These are phyloP conservation scores for Calendula officinalis DNA, from an alignment of 129 eudicot species.

Conservation along the genomic window DNA sequence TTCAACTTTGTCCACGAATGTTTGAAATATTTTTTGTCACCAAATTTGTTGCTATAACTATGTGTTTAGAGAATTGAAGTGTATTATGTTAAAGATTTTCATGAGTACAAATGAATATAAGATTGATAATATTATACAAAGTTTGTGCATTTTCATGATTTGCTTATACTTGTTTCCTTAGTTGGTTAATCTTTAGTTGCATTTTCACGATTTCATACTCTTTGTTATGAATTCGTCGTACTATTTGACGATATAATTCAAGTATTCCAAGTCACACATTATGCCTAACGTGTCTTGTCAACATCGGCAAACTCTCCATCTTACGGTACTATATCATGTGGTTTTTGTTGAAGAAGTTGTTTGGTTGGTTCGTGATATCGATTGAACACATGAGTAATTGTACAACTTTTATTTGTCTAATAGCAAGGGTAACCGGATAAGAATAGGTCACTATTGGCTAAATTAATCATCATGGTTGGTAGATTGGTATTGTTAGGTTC, in stretches of 20 bases:
- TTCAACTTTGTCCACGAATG: conserved; percentile 46
- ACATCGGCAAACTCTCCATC: neutral
- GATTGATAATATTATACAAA: conserved; percentile 7
- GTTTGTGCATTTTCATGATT: conserved; percentile 21
- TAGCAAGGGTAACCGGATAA: neutral
- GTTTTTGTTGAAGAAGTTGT: neutral
- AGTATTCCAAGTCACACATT: neutral
- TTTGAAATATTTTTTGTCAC: conserved; percentile 38
- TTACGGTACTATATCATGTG: neutral
- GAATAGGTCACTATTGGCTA: neutral
- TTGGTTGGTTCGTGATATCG: neutral
- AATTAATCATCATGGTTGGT: neutral
- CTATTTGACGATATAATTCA: neutral
- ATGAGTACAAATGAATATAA: conserved; percentile 26
- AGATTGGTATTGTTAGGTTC: neutral
- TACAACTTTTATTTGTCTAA: neutral
- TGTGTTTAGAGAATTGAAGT: conserved; percentile 13
- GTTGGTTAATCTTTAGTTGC: conserved; percentile 11
- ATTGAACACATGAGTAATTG: neutral
- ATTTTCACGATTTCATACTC: neutral
- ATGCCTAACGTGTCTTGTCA: neutral
- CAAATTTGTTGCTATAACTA: conserved; percentile 24
- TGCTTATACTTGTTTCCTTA: neutral
- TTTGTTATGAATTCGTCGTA: no score
- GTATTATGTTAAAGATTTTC: conserved; percentile 22